Conservation (phyloP, 2,329 filamentous ascomycete genomes). For the Aspergillus fijiensis region DNA sequence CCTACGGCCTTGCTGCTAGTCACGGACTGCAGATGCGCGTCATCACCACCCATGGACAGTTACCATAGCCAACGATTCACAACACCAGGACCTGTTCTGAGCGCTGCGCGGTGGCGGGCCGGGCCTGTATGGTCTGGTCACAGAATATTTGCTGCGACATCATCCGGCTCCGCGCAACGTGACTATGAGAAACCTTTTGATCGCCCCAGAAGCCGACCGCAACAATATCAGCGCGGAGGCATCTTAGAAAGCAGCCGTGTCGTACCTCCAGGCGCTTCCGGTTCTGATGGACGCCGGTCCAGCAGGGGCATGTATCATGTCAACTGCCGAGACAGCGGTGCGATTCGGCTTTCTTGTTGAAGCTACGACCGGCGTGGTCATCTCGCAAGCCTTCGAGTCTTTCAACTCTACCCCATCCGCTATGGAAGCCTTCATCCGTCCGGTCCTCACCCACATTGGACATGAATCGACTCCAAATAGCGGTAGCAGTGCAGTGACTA, state of each 20-base stretch:
- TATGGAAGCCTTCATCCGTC: conserved; percentile 2
- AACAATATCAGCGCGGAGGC: no score
- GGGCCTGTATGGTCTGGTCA: conserved; percentile 22
- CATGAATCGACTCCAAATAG: not conserved
- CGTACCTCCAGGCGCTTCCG: no score
- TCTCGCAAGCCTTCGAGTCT: conserved; percentile 2
- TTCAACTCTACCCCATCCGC: conserved; percentile 1
- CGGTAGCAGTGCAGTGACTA: not conserved
- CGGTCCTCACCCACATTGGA: not conserved
- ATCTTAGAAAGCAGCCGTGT: no score
- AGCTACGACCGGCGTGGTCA: not conserved
- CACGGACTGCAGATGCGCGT: conserved; percentile 28
- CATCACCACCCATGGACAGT: conserved; percentile 26
- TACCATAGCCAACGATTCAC: conserved; percentile 36
- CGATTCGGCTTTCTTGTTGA: not conserved
- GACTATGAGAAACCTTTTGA: no score
- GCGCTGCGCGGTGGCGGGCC: conserved; percentile 51
- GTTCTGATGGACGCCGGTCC: no score
- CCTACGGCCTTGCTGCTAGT: conserved; percentile 27
- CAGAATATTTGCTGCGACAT: conserved; percentile 15
- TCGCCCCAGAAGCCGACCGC: no score
- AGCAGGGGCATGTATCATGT: no score
- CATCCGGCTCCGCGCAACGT: no score
- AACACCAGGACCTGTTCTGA: conserved; percentile 52
- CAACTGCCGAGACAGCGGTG: no score